These are phyloP conservation scores for Pestalotiopsis sp. DNA, from an alignment of 2,329 filamentous ascomycete species.

Conservation along the genomic window DNA sequence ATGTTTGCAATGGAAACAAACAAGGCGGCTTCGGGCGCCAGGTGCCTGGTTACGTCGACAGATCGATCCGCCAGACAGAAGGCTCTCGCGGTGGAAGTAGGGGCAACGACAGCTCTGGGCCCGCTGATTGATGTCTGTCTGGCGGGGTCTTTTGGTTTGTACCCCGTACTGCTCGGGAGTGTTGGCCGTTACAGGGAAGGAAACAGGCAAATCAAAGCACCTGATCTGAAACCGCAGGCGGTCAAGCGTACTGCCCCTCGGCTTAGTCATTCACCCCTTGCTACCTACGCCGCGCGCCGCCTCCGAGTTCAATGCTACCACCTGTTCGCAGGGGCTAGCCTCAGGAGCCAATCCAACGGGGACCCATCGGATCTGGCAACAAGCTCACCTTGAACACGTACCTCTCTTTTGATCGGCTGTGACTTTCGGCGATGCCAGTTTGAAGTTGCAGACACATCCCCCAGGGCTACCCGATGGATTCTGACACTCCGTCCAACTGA, in stretches of 20 bases:
- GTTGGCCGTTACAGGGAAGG: background rate
- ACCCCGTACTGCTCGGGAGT: background rate
- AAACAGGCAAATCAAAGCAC: background rate
- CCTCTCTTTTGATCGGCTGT: background rate
- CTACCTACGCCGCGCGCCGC: too few relatives aligned
- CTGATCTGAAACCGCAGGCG: slow-evolving; percentile 8
- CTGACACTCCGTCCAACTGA: slow-evolving; percentile 33
- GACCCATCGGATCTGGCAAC: slow-evolving; percentile 30
- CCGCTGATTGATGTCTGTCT: background rate
- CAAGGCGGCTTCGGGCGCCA: background rate
- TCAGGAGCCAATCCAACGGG: background rate
- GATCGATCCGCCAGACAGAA: background rate
- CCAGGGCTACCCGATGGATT: slow-evolving; percentile 21
- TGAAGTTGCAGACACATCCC: background rate
- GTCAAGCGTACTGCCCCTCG: slow-evolving; percentile 2
- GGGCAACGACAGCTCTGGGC: background rate
- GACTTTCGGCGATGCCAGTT: background rate
- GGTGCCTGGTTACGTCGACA: background rate
- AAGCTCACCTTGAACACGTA: slow-evolving; percentile 19
- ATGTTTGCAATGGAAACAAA: background rate
- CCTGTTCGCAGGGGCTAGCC: background rate
- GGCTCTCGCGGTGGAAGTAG: background rate
- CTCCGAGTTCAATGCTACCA: background rate
- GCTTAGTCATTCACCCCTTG: slow-evolving; percentile 19
- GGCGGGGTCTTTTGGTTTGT: background rate